These are phyloP conservation scores for Pseudomonodictys pantanalensis DNA, from an alignment of 495 filamentous ascomycete species.

Conservation along the genomic window DNA sequence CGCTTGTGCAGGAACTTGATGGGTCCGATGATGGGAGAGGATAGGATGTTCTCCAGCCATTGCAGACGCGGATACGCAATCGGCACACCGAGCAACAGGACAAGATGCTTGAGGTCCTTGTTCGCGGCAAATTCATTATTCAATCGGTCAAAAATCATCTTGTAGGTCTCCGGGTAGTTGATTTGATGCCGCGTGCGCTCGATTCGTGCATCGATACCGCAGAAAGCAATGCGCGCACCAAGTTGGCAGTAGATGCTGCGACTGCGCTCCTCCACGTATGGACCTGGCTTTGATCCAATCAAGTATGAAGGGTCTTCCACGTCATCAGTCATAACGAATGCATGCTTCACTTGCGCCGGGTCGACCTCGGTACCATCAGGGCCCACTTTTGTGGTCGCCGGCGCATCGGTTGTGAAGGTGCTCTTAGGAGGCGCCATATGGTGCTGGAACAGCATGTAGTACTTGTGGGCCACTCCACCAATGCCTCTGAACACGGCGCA, in stretches of 20 bases:
- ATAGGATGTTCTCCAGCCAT: conserved; percentile 88
- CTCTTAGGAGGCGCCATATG: conserved; percentile 78
- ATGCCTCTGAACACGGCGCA: conserved; percentile 90
- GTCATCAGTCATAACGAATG: conserved; percentile 61
- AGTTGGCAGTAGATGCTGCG: conserved; percentile 78
- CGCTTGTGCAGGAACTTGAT: conserved; percentile 87
- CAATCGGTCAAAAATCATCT: conserved; percentile 71
- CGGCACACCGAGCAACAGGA: conserved; percentile 85
- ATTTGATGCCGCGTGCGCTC: conserved; percentile 90
- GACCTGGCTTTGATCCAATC: conserved; percentile 69
- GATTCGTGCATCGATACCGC: conserved; percentile 85
- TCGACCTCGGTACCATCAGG: conserved; percentile 56
- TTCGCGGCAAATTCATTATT: conserved; percentile 60
- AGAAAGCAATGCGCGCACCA: conserved; percentile 79
- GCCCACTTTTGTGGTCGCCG: conserved; percentile 50
- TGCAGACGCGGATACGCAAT: conserved; percentile 93
- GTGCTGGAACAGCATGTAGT: conserved; percentile 94
- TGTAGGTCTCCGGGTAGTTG: conserved; percentile 87
- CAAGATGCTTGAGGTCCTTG: conserved; percentile 71
- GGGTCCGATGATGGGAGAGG: conserved; percentile 76
- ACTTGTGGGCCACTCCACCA: conserved; percentile 64
- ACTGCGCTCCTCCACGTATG: conserved; percentile 76
- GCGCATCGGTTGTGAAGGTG: conserved; percentile 73
- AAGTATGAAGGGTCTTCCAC: conserved; percentile 72
- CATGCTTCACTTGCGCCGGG: conserved; percentile 63